phyloP scores from a whole-genome alignment of 169 alveolate genomes.

The Plasmodium vivax region DNA sequence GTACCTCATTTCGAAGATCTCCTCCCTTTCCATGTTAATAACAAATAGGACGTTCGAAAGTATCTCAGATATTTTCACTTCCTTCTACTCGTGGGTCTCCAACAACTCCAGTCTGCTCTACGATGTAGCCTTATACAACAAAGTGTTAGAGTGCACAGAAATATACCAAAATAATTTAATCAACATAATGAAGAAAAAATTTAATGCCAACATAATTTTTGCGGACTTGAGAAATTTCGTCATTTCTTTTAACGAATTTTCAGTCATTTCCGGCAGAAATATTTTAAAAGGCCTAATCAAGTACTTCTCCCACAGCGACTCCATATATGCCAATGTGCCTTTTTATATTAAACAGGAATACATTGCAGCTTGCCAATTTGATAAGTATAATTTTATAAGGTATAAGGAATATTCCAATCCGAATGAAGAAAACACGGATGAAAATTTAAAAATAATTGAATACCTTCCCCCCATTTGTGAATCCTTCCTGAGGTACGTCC shows the following conservation, averaged over 20 bases:
- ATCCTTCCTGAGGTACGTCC: conserved; percentile 79
- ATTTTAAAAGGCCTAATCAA: conserved; percentile 77
- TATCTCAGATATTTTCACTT: conserved; percentile 60
- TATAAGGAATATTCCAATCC: conserved; percentile 83
- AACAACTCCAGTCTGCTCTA: conserved; percentile 62
- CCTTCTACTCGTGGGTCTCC: conserved; percentile 68
- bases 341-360: conserved; percentile 82
- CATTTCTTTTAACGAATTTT: conserved; percentile 77
- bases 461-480: conserved; percentile 83
- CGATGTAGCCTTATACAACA: conserved; percentile 66
- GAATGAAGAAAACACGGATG: conserved; percentile 79
- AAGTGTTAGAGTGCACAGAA: conserved; percentile 68
- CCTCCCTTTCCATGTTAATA: conserved; percentile 43
- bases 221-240: conserved; percentile 80
- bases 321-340: conserved; percentile 82
- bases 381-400: conserved; percentile 78
- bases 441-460: conserved; percentile 79
- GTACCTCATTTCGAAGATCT: conserved; percentile 40
- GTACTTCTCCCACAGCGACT: conserved; percentile 75
- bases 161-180: conserved; percentile 77
- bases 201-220: conserved; percentile 77
- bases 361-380: conserved; percentile 83
- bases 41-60: conserved; percentile 64
- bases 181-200: conserved; percentile 71
- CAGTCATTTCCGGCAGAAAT: conserved; percentile 82